Conservation (phyloP, 1,284 basidiomycete species). For the Cutaneotrichosporon daszewskae region DNA sequence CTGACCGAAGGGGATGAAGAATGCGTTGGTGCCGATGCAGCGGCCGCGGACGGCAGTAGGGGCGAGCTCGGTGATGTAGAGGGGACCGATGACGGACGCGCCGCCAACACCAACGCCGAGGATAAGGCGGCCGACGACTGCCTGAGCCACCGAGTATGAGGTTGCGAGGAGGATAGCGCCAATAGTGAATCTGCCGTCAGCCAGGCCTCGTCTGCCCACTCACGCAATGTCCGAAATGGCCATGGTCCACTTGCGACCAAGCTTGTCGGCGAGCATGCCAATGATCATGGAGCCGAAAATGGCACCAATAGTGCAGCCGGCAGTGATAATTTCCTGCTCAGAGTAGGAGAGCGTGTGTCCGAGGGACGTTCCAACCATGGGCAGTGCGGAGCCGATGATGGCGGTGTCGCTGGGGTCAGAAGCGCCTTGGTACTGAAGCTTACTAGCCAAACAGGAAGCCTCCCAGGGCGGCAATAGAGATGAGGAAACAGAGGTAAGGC, state of each 20-base stretch:
- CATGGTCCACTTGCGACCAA: slow-evolving; percentile 20
- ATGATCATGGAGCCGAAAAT: slow-evolving; percentile 19
- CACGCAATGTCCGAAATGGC: slow-evolving; percentile 19
- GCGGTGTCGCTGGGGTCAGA: slow-evolving; percentile 14
- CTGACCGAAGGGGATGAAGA: slow-evolving; percentile 44
- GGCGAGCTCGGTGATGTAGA: slow-evolving; percentile 37
- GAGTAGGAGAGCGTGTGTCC: slow-evolving; percentile 9
- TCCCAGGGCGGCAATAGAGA: slow-evolving; percentile 29
- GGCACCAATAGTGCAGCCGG: slow-evolving; percentile 21
- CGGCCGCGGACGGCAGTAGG: slow-evolving; percentile 40
- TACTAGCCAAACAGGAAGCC: slow-evolving; percentile 60
- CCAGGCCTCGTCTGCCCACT: background rate
- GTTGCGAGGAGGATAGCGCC: slow-evolving; percentile 42
- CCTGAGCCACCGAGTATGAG: slow-evolving; percentile 28
- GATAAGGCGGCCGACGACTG: slow-evolving; percentile 39
- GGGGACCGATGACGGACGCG: slow-evolving; percentile 19
- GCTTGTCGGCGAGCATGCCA: slow-evolving; percentile 4
- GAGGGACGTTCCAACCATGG: slow-evolving; percentile 15
- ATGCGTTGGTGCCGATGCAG: slow-evolving; percentile 21
- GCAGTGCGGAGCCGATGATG: slow-evolving; percentile 19
- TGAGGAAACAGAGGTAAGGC: slow-evolving; percentile 36
- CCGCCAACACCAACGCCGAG: slow-evolving; percentile 45
- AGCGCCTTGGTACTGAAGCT: no score
- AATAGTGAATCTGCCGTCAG: slow-evolving; percentile 16
- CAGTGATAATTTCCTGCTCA: slow-evolving; percentile 22